Base-by-base conservation (phyloP, 1,284 basidiomycete genomes). In the Ceratobasidium sp. region DNA sequence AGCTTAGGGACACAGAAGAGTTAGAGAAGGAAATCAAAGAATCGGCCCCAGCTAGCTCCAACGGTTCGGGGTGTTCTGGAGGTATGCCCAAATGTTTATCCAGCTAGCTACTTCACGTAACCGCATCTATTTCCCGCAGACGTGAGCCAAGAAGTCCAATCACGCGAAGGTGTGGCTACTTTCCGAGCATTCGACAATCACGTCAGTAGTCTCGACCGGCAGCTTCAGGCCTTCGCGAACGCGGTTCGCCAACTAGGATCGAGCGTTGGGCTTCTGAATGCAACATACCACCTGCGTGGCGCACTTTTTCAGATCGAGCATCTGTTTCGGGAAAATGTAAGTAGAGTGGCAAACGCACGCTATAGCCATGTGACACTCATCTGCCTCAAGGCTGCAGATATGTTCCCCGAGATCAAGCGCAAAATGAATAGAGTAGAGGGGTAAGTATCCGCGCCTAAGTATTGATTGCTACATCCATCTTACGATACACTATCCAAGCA, bases 271-370 rank as follows among this genome's bases (percentile, higher is more conserved):
- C 40, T 73, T 13, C 40, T 70, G 31, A 68, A 69, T 32, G 65
- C 71, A 12, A 55, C 71, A 1, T 62, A 50, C 35, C 60, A 70
- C 22, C 62, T 73, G 17, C 68, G 69, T 12, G 55, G 38, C 1
- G 45, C 55, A 10, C 64, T 72, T 22, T 50, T 52, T 29, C 72
- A 72, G 29, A 68, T 73, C 31, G 45, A 70, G 15, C 54, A 70
- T 49, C 69, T 73, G 20, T 73, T 73, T 43, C 68, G 71, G 17
- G 68, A 70, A 35, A 73, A 73, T 56, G 72, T 65, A 38, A 6
- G 60, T 75, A 84, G n/a, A n/a, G n/a, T n/a, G n/a, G n/a, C n/a
- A n/a, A n/a, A n/a, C n/a, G n/a, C n/a, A n/a, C n/a, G n/a, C 10
- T 15, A 40, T 13, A 29, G 15, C 42, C 27, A 20, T 31, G 49